Evolutionary conservation across 2,329 filamentous ascomycete genomes (phyloP).

Genomic region (Colletotrichum sp.): DNA sequence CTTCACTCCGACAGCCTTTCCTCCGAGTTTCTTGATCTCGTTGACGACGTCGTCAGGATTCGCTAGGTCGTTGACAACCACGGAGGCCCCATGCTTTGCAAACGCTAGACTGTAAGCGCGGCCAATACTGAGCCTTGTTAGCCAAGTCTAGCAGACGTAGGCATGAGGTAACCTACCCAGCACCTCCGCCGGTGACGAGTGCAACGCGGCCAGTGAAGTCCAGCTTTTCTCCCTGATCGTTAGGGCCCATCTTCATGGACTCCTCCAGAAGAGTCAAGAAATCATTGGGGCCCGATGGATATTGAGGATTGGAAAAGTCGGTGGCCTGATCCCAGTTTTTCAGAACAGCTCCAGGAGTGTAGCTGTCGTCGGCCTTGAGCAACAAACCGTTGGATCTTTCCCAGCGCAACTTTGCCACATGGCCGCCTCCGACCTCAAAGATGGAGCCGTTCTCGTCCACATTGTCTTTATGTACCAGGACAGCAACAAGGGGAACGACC

Average conservation of each 20-base stretch:
- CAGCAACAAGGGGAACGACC: conserved; percentile 92
- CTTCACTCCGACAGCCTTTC: conserved; percentile 91
- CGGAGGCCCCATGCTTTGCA: conserved; percentile 79
- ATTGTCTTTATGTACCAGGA: conserved; percentile 86
- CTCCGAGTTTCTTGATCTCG: conserved; percentile 90
- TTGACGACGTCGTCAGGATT: conserved; percentile 90
- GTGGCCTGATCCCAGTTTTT: conserved; percentile 88
- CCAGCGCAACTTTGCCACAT: conserved; percentile 93
- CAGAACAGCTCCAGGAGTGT: conserved; percentile 87
- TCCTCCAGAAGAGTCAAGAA: conserved; percentile 87
- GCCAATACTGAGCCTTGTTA: conserved; percentile 67
- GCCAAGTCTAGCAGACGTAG: neutral
- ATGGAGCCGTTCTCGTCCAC: conserved; percentile 83
- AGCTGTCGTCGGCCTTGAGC: conserved; percentile 84
- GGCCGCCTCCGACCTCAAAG: conserved; percentile 92
- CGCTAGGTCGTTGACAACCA: conserved; percentile 95
- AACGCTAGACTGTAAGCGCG: conserved; percentile 90
- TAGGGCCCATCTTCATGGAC: conserved; percentile 77
- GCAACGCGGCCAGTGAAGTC: conserved; percentile 87
- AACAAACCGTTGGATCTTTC: conserved; percentile 89
- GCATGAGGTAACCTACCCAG: conserved; percentile 57
- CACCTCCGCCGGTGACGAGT: conserved; percentile 86
- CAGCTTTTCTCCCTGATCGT: conserved; percentile 73
- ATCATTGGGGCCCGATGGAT: conserved; percentile 86
- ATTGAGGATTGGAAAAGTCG: conserved; percentile 84